phyloP scores from a whole-genome alignment of 768 basidiomycete species.

The Naganishia vishniacii region DNA sequence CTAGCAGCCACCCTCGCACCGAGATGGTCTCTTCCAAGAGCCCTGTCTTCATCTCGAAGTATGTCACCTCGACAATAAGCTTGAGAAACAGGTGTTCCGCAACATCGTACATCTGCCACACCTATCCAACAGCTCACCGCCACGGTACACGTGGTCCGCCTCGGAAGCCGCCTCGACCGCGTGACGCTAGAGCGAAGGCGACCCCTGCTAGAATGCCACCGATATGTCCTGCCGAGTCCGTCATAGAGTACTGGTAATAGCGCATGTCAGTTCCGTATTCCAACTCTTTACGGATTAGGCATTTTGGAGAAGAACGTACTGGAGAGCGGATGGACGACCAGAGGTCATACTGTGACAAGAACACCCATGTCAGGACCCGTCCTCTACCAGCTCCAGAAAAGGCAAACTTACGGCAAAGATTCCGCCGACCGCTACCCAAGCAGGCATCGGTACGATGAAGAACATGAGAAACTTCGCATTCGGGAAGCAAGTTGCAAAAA shows the following conservation, averaged over 20 bases:
- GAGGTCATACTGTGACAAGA: conserved; percentile 36
- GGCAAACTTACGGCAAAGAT: conserved; percentile 41
- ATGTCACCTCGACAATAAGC: no score
- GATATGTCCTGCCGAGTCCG: conserved; percentile 45
- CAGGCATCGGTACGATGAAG: conserved; percentile 47
- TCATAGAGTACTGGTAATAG: conserved; percentile 28
- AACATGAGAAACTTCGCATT: conserved; percentile 42
- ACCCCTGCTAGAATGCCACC: conserved; percentile 44
- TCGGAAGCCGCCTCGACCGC: conserved; percentile 31
- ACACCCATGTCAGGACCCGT: no score
- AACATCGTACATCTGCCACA: no score
- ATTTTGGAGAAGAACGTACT: not conserved
- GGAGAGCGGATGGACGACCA: conserved; percentile 31
- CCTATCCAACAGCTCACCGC: not conserved
- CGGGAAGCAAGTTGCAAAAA: conserved; percentile 45
- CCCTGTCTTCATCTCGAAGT: no score
- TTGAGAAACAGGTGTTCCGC: no score
- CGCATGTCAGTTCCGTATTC: conserved; percentile 29
- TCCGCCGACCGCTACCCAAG: conserved; percentile 41
- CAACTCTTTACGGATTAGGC: not conserved
- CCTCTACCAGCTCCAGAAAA: no score
- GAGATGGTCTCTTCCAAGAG: no score
- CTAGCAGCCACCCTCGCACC: no score
- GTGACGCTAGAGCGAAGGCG: conserved; percentile 33
- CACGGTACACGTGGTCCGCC: conserved; percentile 9